phyloP scores from a whole-genome alignment of 768 basidiomycete genomes.

The Mycena sanguinolenta region DNA sequence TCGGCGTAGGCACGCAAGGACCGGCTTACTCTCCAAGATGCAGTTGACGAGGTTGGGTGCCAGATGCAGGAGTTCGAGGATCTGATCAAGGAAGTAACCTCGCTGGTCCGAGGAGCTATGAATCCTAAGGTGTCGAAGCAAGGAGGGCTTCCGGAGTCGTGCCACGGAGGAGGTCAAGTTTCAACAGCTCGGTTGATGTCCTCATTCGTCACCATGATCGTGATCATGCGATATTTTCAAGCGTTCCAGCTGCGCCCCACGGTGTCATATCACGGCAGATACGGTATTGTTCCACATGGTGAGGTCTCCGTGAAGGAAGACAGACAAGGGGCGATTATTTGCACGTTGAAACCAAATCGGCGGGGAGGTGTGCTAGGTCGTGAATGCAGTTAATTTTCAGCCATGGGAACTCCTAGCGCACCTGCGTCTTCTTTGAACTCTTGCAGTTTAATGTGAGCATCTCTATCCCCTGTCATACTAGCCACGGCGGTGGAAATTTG shows the following conservation, averaged over 20 bases:
- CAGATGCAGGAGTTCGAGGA: neutral
- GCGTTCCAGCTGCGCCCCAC: neutral
- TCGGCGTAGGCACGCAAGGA: too few relatives aligned
- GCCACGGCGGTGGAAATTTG: too few relatives aligned
- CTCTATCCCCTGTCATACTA: too few relatives aligned
- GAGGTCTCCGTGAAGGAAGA: neutral
- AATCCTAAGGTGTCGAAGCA: neutral
- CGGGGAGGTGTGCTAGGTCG: too few relatives aligned
- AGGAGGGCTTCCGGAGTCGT: neutral
- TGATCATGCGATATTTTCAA: neutral
- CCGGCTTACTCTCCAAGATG: too few relatives aligned
- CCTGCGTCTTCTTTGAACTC: too few relatives aligned
- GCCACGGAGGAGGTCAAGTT: neutral
- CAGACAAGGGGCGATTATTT: neutral
- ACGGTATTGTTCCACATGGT: neutral
- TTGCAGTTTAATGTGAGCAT: too few relatives aligned
- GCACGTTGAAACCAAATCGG: neutral
- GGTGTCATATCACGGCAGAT: neutral
- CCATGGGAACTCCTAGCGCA: too few relatives aligned
- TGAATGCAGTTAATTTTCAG: too few relatives aligned
- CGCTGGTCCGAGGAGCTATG: neutral
- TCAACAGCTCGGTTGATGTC: neutral
- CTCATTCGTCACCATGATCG: too few relatives aligned
- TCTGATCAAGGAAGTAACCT: neutral
- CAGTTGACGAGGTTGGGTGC: conserved; percentile 1